Conservation (phyloP, 1,284 basidiomycete genomes). For the Austroboletus novae-zelandiae region DNA sequence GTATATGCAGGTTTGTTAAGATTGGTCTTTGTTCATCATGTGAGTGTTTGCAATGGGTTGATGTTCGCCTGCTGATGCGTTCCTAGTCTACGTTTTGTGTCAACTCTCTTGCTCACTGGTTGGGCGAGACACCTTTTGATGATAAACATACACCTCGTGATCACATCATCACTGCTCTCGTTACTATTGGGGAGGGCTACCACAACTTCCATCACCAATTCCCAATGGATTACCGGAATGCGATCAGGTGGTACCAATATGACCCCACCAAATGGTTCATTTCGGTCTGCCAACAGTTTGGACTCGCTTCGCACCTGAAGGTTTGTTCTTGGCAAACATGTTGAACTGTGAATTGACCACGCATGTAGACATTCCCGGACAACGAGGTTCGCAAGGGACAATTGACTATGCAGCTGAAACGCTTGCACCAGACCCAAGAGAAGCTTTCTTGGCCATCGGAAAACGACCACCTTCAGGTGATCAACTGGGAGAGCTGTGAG, state of each 20-base stretch:
- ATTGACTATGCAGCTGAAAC: constrained; percentile 90
- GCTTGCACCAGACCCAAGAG: constrained; percentile 70
- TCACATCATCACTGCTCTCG: constrained; percentile 84
- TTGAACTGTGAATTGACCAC: background rate
- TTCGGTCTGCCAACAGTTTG: constrained; percentile 58
- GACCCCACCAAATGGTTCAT: constrained; percentile 94
- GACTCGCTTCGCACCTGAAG: constrained; percentile 86
- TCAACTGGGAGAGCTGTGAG: constrained; percentile 85
- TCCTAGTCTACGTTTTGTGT: constrained; percentile 89
- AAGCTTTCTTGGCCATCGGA: constrained; percentile 79
- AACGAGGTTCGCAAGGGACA: constrained; percentile 93
- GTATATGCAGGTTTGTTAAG: constrained; percentile 85
- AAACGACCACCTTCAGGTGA: constrained; percentile 72
- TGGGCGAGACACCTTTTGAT: constrained; percentile 89
- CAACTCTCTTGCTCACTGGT: constrained; percentile 93
- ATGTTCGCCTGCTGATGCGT: constrained; percentile 8
- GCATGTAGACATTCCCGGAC: constrained; percentile 73
- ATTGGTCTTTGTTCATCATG: constrained; percentile 87
- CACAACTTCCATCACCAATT: constrained; percentile 97
- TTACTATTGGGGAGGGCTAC: constrained; percentile 91
- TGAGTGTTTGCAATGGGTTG: constrained; percentile 37
- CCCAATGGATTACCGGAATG: constrained; percentile 93
- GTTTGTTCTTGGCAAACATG: constrained; percentile 17
- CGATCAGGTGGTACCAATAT: constrained; percentile 91
- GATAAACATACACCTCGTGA: constrained; percentile 94